Percentiles rank a stretch among this genome's conserved stretches.
phyloP scores from a whole-genome alignment of 2,329 filamentous ascomycete species.

The Alternaria atra region DNA sequence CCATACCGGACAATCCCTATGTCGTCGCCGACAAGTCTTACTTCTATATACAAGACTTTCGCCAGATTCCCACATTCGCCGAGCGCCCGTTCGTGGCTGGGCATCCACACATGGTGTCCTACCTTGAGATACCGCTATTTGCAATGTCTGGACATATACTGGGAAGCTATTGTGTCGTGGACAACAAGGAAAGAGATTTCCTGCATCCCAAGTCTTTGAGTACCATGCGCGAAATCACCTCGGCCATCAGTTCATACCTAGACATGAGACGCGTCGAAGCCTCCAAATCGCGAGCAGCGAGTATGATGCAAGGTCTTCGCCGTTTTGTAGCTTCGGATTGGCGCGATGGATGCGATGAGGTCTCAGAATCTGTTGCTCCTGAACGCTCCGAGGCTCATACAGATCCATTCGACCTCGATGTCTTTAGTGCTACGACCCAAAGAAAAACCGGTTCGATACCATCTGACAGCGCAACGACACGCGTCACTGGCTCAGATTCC shows the following conservation, averaged over 20 bases:
- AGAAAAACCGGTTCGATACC: background rate
- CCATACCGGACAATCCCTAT: conserved; percentile 7
- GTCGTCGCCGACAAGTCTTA: conserved; percentile 13
- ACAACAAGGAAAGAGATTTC: conserved; percentile 15
- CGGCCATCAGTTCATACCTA: conserved; percentile 18
- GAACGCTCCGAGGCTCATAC: background rate
- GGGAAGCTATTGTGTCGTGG: conserved; percentile 22
- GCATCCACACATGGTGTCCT: conserved; percentile 19
- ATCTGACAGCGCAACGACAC: background rate
- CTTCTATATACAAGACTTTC: conserved; percentile 19
- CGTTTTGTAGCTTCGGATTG: conserved; percentile 14
- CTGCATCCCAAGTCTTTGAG: conserved; percentile 12
- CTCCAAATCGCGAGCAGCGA: conserved; percentile 14
- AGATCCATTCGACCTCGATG: conserved; percentile 7
- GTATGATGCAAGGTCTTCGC: conserved; percentile 21
- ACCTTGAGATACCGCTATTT: conserved; percentile 17
- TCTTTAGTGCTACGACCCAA: conserved; percentile 7
- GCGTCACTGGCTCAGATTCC: background rate
- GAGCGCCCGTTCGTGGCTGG: conserved; percentile 13
- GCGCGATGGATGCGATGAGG: background rate
- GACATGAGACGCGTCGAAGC: conserved; percentile 16
- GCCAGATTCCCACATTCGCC: conserved; percentile 14
- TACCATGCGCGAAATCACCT: conserved; percentile 11
- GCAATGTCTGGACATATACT: conserved; percentile 18
- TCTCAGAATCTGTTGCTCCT: background rate